Conservation (phyloP, 2,329 filamentous ascomycete genomes). For the Colletotrichum abscissum region DNA sequence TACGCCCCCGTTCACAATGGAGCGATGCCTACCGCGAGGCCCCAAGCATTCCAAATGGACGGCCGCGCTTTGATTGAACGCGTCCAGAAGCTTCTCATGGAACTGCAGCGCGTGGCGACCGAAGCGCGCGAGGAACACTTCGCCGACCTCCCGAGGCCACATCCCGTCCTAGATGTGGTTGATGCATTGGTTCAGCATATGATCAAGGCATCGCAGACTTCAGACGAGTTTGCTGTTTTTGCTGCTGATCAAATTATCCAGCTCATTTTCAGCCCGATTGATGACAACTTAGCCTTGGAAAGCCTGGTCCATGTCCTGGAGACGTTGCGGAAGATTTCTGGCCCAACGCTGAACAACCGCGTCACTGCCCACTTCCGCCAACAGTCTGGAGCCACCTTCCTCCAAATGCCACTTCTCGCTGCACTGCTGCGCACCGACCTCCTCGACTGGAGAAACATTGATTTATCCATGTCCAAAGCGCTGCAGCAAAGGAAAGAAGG, state of each 20-base stretch:
- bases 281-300: constrained; percentile 68
- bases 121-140: constrained; percentile 70
- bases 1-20: constrained; percentile 65
- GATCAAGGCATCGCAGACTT: constrained; percentile 71
- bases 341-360: constrained; percentile 63
- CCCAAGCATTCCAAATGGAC: constrained; percentile 60
- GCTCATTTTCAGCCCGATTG: constrained; percentile 65
- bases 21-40: constrained; percentile 61
- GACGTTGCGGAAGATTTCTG: constrained; percentile 69
- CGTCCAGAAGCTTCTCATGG: constrained; percentile 67
- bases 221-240: constrained; percentile 69
- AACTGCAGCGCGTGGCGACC: constrained; percentile 65
- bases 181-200: constrained; percentile 72
- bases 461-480: constrained; percentile 78
- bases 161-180: constrained; percentile 70
- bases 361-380: constrained; percentile 67
- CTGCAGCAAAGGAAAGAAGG: constrained; percentile 77
- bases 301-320: constrained; percentile 72
- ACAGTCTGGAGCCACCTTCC: constrained; percentile 65
- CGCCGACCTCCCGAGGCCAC: constrained; percentile 66
- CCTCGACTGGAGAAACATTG: constrained; percentile 73
- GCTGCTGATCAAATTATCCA: constrained; percentile 70
- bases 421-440: constrained; percentile 70
- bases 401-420: constrained; percentile 67
- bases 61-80: constrained; percentile 63